A percentile compares a stretch with the other conserved stretches of the same genome.
phyloP scores from a whole-genome alignment of 768 basidiomycete species.

The Suillus sp. region DNA sequence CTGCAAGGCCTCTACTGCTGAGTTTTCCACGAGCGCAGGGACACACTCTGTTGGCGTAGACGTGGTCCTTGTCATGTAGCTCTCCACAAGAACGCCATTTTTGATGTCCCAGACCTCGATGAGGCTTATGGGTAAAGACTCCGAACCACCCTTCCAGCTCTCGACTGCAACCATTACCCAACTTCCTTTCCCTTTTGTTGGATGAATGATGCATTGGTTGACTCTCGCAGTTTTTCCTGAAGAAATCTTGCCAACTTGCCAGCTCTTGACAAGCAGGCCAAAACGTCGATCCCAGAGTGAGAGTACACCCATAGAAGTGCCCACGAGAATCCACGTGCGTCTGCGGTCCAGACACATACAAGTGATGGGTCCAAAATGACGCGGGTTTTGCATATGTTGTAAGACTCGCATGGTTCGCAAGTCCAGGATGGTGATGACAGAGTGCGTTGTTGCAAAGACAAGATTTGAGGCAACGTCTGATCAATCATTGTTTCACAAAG shows the following conservation, averaged over 20 bases:
- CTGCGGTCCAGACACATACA: constrained; percentile 83
- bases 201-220: constrained; percentile 79
- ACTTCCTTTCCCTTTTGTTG: constrained; percentile 81
- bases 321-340: constrained; percentile 85
- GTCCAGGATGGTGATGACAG: constrained; percentile 74
- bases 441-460: constrained; percentile 83
- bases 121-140: constrained; percentile 48
- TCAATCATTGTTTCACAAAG: not conserved
- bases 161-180: constrained; percentile 90
- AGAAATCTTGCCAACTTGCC: constrained; percentile 69
- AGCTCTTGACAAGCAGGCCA: constrained; percentile 83
- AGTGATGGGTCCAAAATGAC: constrained; percentile 85
- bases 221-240: constrained; percentile 58
- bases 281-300: constrained; percentile 97
- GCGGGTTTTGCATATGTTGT: constrained; percentile 80
- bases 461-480: constrained; percentile 79
- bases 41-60: constrained; percentile 46
- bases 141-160: constrained; percentile 41
- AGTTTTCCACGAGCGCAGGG: constrained; percentile 54
- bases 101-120: constrained; percentile 96
- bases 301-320: constrained; percentile 82
- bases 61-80: constrained; percentile 61
- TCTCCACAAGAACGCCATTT: constrained; percentile 75
- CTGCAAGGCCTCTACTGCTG: constrained; percentile 57
- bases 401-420: constrained; percentile 80